Percentiles rank a stretch among this genome's conserved stretches.
phyloP scores from a whole-genome alignment of 1,139 yeast genomes.

The Trichomonascaceae sp. region DNA sequence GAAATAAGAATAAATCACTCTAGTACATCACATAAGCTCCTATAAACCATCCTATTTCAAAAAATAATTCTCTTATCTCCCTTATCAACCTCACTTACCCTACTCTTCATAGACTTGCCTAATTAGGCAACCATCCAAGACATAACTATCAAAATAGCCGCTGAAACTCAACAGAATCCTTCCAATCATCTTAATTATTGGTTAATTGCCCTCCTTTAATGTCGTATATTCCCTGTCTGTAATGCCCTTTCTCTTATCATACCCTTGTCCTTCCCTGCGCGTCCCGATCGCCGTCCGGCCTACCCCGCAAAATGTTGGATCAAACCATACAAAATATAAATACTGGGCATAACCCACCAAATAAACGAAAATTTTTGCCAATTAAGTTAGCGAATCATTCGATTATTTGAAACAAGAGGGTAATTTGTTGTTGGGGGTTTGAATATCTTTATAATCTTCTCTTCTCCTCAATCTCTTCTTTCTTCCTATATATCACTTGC shows the following conservation, averaged over 20 bases:
- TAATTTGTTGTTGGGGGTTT: not conserved
- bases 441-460: not conserved
- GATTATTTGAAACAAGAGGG: not conserved
- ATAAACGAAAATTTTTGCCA: not conserved
- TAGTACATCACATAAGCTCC: not conserved
- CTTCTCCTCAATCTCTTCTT: not conserved
- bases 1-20: not conserved
- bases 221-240: not conserved
- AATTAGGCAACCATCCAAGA: not conserved
- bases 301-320: not conserved
- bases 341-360: not conserved
- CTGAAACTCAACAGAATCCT: not conserved
- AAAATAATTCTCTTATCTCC: not conserved
- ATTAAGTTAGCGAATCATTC: not conserved
- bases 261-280: not conserved
- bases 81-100: not conserved
- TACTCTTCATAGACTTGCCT: not conserved
- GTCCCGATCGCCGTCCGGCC: not conserved
- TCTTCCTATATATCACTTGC: not conserved
- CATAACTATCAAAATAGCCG: not conserved
- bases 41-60: too few relatives aligned
- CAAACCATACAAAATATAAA: not conserved
- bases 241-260: not conserved
- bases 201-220: not conserved
- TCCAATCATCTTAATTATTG: not conserved